Evolutionary conservation across 139 green algal genomes (phyloP), one percentile per base, ranked within the genome.

Genomic region (Chlamydomonas applanata): DNA sequence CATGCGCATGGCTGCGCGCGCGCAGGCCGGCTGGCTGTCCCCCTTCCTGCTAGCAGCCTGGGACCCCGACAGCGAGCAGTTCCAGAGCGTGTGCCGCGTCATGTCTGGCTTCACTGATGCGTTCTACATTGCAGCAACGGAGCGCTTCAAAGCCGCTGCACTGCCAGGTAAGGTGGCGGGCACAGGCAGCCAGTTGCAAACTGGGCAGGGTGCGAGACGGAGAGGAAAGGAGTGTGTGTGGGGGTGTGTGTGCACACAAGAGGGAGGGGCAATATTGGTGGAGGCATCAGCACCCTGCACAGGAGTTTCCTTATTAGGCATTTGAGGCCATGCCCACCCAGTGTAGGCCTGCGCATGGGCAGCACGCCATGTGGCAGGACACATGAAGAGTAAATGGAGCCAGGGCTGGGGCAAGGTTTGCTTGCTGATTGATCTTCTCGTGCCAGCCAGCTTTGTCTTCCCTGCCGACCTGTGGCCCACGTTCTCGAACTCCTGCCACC

Each of bases 61-160:
- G 24, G 91, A 98, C 75, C 83, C 87, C 0, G 89, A 84, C 4
- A 35, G 53, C 2, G 89, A 94, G 76, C 69, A 88, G 75, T 90
- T 90, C 46, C 89, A 97, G 83, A 82, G 60, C 32, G 52, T 94
- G 40, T 96, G 91, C 74, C 87, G 92, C 56, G 87, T 78, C 71
- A 98, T 98, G 90, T 90, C 75, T 20, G 95, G 95, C 33, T 98
- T 98, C 85, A 87, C 75, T 2, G 94, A 98, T 69, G 83, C 76
- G 25, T 97, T 97, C 84, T 97, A 97, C 70, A 53, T n/a, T 1
- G 85, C 82, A 13, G 84, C 86, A 0, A 92, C 76, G 32, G 76
- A 77, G 70, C 84, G 92, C 75, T 49, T 49, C 40, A 49, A 49
- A 49, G 40, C 40, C 7, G 40, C 40, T 7, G 40, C 40, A 11